Conservation (phyloP, 164 flowering plant species). For the Chloranthus sessilifolius region DNA sequence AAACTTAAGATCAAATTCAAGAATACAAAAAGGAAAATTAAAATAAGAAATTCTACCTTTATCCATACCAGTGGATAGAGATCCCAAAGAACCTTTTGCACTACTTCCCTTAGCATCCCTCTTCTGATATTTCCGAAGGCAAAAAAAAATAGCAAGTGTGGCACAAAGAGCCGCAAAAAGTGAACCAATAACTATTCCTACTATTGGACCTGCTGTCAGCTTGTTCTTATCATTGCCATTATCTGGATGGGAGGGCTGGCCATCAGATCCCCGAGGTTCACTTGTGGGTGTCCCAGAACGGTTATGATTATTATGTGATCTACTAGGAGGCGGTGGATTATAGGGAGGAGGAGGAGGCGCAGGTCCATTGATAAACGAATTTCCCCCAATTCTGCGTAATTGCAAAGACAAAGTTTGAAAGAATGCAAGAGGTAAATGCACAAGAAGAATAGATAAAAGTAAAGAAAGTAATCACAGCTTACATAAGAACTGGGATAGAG, state of each 20-base stretch:
- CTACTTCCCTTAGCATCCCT: slow-evolving; percentile 31
- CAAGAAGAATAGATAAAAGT: not conserved
- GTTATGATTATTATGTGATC: slow-evolving; percentile 34
- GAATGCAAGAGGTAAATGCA: not conserved
- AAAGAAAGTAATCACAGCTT: slow-evolving; percentile 23
- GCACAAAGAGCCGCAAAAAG: slow-evolving; percentile 27
- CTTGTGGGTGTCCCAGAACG: slow-evolving; percentile 31
- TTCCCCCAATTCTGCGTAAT: slow-evolving; percentile 69
- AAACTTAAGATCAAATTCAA: not conserved
- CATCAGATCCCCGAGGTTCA: slow-evolving; percentile 25
- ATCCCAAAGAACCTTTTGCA: slow-evolving; percentile 37
- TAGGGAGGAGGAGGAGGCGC: slow-evolving; percentile 91
- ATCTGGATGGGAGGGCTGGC: slow-evolving; percentile 21
- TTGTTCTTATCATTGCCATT: slow-evolving; percentile 24
- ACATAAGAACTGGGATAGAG: slow-evolving; percentile 68
- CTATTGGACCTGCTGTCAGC: slow-evolving; percentile 40
- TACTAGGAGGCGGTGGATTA: slow-evolving; percentile 67
- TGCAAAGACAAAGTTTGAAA: slow-evolving; percentile 10
- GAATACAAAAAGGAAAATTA: not conserved
- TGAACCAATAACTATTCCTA: slow-evolving; percentile 65
- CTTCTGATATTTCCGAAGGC: slow-evolving; percentile 32
- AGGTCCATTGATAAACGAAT: slow-evolving; percentile 74
- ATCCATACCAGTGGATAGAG: slow-evolving; percentile 32
- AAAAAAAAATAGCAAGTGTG: slow-evolving; percentile 47
- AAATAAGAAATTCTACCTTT: slow-evolving; percentile 31